Evolutionary conservation across 164 flowering plant genomes (phyloP).

Genomic region (Tetracentron sinense): DNA sequence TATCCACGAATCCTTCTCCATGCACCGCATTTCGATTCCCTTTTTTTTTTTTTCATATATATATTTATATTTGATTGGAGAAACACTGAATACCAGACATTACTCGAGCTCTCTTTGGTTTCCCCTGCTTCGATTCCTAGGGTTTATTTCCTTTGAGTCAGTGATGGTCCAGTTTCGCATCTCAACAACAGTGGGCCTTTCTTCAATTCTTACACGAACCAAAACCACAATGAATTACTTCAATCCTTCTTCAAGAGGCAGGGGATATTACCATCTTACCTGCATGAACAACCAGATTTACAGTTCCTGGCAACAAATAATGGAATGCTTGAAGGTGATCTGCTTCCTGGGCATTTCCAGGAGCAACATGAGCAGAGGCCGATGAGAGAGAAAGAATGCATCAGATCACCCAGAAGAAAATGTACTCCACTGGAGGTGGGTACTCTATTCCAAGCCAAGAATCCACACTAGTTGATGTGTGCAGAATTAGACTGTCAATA

Average conservation of each 20-base stretch:
- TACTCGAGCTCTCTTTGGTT: no score
- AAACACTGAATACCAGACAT: no score
- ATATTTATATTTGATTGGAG: no score
- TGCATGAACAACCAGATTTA: slow-evolving; percentile 31
- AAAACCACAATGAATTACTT: slow-evolving; percentile 43
- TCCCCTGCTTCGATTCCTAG: no score
- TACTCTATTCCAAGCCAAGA: slow-evolving; percentile 43
- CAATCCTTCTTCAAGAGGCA: slow-evolving; percentile 49
- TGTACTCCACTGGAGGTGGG: slow-evolving; percentile 40
- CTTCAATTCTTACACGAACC: slow-evolving; percentile 42
- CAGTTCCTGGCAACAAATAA: slow-evolving; percentile 38
- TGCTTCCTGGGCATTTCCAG: slow-evolving; percentile 39
- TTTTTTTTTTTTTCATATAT: no score
- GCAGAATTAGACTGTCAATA: no score
- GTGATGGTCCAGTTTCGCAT: slow-evolving; percentile 19
- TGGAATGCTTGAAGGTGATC: slow-evolving; percentile 32
- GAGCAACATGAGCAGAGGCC: slow-evolving; percentile 49
- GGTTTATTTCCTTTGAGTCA: no score
- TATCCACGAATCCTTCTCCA: no score
- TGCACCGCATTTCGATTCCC: no score
- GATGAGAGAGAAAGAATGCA: slow-evolving; percentile 43
- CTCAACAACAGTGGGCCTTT: slow-evolving; percentile 25
- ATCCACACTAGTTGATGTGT: slow-evolving; percentile 24
- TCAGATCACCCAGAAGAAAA: slow-evolving; percentile 38
- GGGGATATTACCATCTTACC: slow-evolving; percentile 28